Base-by-base conservation (phyloP, 2,329 filamentous ascomycete species). In the Fusarium bulbicola region DNA sequence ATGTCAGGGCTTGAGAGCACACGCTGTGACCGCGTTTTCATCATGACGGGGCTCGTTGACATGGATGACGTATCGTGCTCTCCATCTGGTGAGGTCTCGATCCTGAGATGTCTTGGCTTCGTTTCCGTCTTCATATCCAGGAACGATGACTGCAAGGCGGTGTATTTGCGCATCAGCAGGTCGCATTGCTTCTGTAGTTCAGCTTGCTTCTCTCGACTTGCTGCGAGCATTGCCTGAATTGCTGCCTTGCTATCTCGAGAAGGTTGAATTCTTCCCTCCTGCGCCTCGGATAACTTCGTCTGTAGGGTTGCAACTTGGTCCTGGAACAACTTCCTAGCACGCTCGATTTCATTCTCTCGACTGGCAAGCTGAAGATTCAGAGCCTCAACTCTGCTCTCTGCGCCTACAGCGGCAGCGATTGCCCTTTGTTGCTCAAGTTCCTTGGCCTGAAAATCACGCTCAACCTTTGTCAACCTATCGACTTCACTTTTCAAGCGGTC, bases 361-460 rank as follows among this genome's bases (percentile, higher is more conserved):
- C 85, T 86, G 46, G 79, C 82, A 68, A 95, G 82, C 72, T 90
- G 87, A 83, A 91, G 83, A 52, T 86, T 85, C 28, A 92, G 83
- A 60, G 87, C 84, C 72, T 91, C 87, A 12, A 91, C 86, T 57
- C 89, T 87, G 62, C 86, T 88, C 42, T 90, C 86, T 18, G 91
- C 85, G 36, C 88, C 84, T 21, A 89, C 87, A 4, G 90, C 88
- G 34, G 88, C 86, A n/a, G 87, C 85, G 52, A 89, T 85, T 2
- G 89, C 86, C 26, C 82, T 82, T 60, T 91, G 85, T 45, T 89
- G 86, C 66, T 91, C 88, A 39, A 87, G 83, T 74, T 94, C 90
- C 49, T 87, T 87, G 46, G 89, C 88, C 76, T 94, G 91, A 61
- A 89, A 88, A 52, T 90, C 88, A 6, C 89, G 86, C 68, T 93